Evolutionary conservation across 2,329 filamentous ascomycete genomes (phyloP).

Genomic region (Cladophialophora immunda): DNA sequence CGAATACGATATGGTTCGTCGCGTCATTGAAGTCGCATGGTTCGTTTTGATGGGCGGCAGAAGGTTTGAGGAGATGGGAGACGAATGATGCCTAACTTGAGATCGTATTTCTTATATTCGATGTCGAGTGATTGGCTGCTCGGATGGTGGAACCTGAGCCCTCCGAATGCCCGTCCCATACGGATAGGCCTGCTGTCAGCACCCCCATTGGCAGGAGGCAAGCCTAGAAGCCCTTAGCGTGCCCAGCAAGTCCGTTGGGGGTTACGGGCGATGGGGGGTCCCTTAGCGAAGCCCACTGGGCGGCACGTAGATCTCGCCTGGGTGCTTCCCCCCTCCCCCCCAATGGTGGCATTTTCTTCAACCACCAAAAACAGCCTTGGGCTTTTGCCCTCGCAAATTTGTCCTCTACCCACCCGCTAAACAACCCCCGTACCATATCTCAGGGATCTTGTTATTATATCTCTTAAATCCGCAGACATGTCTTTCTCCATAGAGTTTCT

Average conservation of each 20-base stretch:
- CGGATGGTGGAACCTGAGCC: conserved; percentile 8
- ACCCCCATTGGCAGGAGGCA: not conserved
- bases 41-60: not conserved
- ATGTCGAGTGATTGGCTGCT: not conserved
- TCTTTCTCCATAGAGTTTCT: conserved; percentile 16
- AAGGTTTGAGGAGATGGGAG: not conserved
- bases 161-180: conserved; percentile 1
- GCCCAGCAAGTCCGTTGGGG: not conserved
- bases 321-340: not conserved
- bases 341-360: not conserved
- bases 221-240: conserved; percentile 2
- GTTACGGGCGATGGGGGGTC: not conserved
- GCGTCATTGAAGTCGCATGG: not conserved
- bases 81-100: not conserved
- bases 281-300: not conserved
- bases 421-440: not conserved
- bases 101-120: not conserved
- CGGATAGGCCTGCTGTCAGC: not conserved
- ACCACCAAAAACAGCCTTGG: not conserved
- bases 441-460: conserved; percentile 11
- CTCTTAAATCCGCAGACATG: conserved; percentile 8
- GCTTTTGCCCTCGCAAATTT: not conserved
- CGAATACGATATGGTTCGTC: not conserved
- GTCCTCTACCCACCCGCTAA: not conserved
- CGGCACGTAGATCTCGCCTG: not conserved